Evolutionary conservation across 306 rosid species (phyloP), one percentile per base, ranked within the genome.

Genomic region (Canavalia gladiata): DNA sequence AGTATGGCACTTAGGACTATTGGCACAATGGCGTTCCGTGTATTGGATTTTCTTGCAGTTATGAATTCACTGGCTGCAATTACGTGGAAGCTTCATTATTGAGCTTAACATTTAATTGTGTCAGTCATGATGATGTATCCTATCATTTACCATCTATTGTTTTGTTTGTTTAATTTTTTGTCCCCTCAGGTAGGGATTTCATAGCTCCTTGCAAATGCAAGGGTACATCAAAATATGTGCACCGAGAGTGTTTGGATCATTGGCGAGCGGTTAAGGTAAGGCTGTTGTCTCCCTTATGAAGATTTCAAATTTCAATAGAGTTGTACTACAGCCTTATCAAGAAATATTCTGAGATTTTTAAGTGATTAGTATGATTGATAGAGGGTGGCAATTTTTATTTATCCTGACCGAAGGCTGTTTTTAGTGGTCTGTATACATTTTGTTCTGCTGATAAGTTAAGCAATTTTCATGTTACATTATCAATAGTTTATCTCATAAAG

Each of bases 201-300:
- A 93, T 93, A 45, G 93, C 97, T 80, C 97, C 93, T 51, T 93
- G 94, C 88, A 87, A 88, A 77, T 93, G 97, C 92, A 91, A 87
- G 77, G 97, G 97, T 57, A 88, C 94, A 25, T 93, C 97, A 2
- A 93, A 91, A 81, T 91, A 90, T 76, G 97, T 91, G 37, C 97
- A 91, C 79, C 83, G 97, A 54, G 91, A 91, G 66, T 93, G 97
- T 69, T 83, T 93, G 88, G 97, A 93, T 88, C 97, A 93, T 78
- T 93, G 97, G 94, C 91, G 97, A 85, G 90, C 97, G 25, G 86
- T 93, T 77, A 91, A 81, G 97, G 77, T 43, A 34, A 28, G 18
- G 33, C 54, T 75, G 70, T 25, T 31, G 49, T 50, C 66, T 37
- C 52, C 1, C 8, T 70, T 58, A 8, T 28, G 5, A 54, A 5